Conservation (phyloP, 768 basidiomycete genomes). For the Boletales sp. region DNA sequence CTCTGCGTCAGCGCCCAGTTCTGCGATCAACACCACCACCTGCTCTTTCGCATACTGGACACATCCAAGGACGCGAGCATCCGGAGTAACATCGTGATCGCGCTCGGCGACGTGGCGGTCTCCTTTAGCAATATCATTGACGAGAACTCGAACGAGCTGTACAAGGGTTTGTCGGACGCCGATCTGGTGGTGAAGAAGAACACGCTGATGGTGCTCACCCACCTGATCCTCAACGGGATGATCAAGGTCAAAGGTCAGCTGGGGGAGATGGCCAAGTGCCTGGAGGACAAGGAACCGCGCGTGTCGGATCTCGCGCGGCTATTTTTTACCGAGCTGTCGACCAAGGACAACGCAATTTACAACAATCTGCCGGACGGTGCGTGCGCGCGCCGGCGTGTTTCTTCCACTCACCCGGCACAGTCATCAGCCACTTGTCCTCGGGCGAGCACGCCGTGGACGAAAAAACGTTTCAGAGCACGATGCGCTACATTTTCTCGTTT, state of each 20-base stretch:
- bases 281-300: slow-evolving; percentile 85
- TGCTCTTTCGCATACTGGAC: slow-evolving; percentile 93
- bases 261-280: slow-evolving; percentile 99
- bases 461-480: slow-evolving; percentile 85
- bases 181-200: slow-evolving; percentile 96
- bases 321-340: slow-evolving; percentile 94
- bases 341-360: slow-evolving; percentile 98
- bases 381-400: slow-evolving; percentile 14
- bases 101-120: slow-evolving; percentile 94
- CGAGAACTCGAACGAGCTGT: slow-evolving; percentile 94
- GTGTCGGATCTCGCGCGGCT: slow-evolving; percentile 95
- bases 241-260: slow-evolving; percentile 99
- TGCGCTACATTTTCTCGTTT: slow-evolving; percentile 93
- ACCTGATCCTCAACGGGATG: slow-evolving; percentile 97
- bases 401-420: neutral
- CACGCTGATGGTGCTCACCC: slow-evolving; percentile 96
- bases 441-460: slow-evolving; percentile 93
- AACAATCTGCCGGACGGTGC: slow-evolving; percentile 95
- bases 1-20: slow-evolving; percentile 93
- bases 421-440: slow-evolving; percentile 87
- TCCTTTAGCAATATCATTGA: slow-evolving; percentile 98
- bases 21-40: slow-evolving; percentile 83
- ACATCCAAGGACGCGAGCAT: slow-evolving; percentile 87
- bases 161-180: slow-evolving; percentile 86
- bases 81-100: slow-evolving; percentile 95